Conservation (phyloP, 2,329 filamentous ascomycete genomes). For the Colletotrichum tropicicola region DNA sequence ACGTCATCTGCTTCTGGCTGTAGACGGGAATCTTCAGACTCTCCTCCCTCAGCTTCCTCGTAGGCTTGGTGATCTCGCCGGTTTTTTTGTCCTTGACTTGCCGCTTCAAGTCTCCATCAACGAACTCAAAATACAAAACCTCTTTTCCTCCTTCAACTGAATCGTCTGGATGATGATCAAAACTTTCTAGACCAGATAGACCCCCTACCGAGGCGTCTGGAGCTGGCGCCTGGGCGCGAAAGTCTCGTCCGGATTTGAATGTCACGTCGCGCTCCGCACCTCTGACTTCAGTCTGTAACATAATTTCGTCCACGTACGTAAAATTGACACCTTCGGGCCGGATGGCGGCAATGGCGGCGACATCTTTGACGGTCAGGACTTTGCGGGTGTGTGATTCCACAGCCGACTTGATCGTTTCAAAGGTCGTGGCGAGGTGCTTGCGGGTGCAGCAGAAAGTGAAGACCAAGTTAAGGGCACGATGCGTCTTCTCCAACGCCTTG, state of each 20-base stretch:
- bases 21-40: slow-evolving; percentile 91
- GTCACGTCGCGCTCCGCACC: slow-evolving; percentile 72
- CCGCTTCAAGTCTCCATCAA: slow-evolving; percentile 89
- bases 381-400: slow-evolving; percentile 85
- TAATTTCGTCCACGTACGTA: slow-evolving; percentile 84
- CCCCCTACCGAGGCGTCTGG: slow-evolving; percentile 67
- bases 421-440: slow-evolving; percentile 91
- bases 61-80: slow-evolving; percentile 75
- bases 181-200: slow-evolving; percentile 56
- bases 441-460: slow-evolving; percentile 95
- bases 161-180: slow-evolving; percentile 44
- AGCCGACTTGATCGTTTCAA: slow-evolving; percentile 84
- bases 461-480: slow-evolving; percentile 88
- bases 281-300: slow-evolving; percentile 82
- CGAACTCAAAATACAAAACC: slow-evolving; percentile 89
- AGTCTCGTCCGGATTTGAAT: slow-evolving; percentile 65
- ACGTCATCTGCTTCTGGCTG: slow-evolving; percentile 91
- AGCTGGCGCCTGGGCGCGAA: slow-evolving; percentile 57
- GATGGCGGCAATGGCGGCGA: slow-evolving; percentile 82
- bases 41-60: slow-evolving; percentile 76
- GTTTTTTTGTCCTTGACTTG: slow-evolving; percentile 78
- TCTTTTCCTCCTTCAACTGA: slow-evolving; percentile 59
- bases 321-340: slow-evolving; percentile 84
- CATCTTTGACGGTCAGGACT: slow-evolving; percentile 76
- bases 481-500: slow-evolving; percentile 76